phyloP scores from a whole-genome alignment of 2,329 filamentous ascomycete species.

The Myriosclerotinia curreyana region DNA sequence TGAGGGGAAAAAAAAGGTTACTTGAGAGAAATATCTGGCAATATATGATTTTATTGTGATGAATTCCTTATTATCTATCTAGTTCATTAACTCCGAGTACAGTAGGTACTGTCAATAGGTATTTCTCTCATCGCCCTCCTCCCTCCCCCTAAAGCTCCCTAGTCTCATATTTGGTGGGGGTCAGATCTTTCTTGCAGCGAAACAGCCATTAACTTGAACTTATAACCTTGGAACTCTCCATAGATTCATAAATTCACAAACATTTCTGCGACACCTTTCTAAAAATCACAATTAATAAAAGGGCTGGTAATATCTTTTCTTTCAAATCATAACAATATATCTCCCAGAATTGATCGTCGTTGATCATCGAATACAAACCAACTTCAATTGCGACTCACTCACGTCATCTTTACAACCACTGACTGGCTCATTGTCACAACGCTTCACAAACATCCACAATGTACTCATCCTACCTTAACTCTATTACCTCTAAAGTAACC shows the following conservation, averaged over 20 bases:
- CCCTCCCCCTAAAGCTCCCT: conserved; percentile 4
- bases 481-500: conserved; percentile 62
- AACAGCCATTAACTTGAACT: conserved; percentile 23
- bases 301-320: background rate
- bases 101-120: too few relatives aligned
- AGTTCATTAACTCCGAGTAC: too few relatives aligned
- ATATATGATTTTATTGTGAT: background rate
- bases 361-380: background rate
- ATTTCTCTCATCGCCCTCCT: too few relatives aligned
- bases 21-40: background rate
- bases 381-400: conserved; percentile 13
- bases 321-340: conserved; percentile 1
- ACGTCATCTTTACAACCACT: background rate
- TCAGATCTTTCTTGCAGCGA: conserved; percentile 20
- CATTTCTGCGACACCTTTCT: background rate
- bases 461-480: conserved; percentile 70
- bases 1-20: background rate
- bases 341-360: background rate
- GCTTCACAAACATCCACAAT: conserved; percentile 50
- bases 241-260: conserved; percentile 14
- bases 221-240: background rate
- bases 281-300: conserved; percentile 10
- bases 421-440: background rate
- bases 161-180: conserved; percentile 11
- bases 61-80: too few relatives aligned